A percentile compares a stretch with the other conserved stretches of the same genome.
Conservation (phyloP, 1,139 yeast species). For the Pneumocystis murina region DNA sequence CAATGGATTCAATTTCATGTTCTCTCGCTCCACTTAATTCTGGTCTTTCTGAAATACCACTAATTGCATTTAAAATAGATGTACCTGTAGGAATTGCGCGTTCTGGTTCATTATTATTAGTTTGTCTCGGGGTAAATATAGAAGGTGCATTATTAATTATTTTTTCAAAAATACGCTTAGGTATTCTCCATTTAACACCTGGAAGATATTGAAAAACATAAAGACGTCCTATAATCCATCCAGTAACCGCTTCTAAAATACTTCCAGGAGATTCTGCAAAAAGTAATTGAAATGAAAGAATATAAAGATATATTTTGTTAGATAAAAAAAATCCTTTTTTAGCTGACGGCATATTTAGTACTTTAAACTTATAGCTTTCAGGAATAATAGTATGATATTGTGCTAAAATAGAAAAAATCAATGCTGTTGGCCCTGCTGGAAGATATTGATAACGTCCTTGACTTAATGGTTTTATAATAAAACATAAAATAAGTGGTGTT, state of each 20-base stretch:
- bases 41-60: not conserved
- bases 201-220: not conserved
- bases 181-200: not conserved
- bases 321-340: conserved; percentile 18
- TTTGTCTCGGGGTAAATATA: not conserved
- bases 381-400: conserved; percentile 48
- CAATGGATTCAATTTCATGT: not conserved
- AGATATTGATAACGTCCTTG: conserved; percentile 21
- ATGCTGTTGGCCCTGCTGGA: conserved; percentile 50
- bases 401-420: conserved; percentile 44
- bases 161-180: not conserved
- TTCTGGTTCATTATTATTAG: not conserved
- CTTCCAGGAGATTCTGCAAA: conserved; percentile 35
- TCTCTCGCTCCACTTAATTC: not conserved
- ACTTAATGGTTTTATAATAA: conserved; percentile 9
- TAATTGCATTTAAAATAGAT: not conserved
- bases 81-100: not conserved
- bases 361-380: conserved; percentile 31
- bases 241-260: conserved; percentile 38
- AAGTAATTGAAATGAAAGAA: conserved; percentile 37
- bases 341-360: not conserved
- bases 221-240: conserved; percentile 39
- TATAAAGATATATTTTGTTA: conserved; percentile 44
- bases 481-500: conserved; percentile 10
- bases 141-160: not conserved